Conservation (phyloP, 768 basidiomycete genomes). For the Gelatoporia subvermispora region DNA sequence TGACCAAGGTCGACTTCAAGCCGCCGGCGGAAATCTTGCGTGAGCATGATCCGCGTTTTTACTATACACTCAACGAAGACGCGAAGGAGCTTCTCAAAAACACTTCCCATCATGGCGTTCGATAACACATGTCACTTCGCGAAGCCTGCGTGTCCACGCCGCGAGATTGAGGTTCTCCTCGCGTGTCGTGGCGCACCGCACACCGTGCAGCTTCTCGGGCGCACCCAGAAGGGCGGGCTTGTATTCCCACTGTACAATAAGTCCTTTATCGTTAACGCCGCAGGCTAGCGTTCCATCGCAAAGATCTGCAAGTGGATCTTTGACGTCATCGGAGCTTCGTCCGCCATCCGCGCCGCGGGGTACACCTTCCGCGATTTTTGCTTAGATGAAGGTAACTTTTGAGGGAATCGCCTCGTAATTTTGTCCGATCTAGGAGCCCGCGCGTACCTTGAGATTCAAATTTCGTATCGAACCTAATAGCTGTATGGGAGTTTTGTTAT, state of each 20-base stretch:
- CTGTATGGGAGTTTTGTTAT: no score
- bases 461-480: no score
- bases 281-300: not conserved
- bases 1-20: not conserved
- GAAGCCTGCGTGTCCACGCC: not conserved
- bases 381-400: no score
- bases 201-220: not conserved
- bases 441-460: no score
- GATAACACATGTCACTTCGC: not conserved
- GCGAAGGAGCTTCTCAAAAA: conserved; percentile 1
- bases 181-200: not conserved
- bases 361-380: not conserved
- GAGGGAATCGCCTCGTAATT: no score
- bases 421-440: no score
- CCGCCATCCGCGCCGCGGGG: not conserved
- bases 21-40: no score
- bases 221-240: not conserved
- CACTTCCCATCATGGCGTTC: not conserved
- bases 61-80: not conserved
- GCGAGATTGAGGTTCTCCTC: not conserved
- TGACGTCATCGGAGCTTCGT: not conserved
- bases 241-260: not conserved
- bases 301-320: not conserved
- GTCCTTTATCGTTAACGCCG: not conserved
- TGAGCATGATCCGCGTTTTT: no score